These are phyloP conservation scores for Coemansia sp. DNA, from an alignment of 192 early-diverging fungal genomes.

Conservation along the genomic window DNA sequence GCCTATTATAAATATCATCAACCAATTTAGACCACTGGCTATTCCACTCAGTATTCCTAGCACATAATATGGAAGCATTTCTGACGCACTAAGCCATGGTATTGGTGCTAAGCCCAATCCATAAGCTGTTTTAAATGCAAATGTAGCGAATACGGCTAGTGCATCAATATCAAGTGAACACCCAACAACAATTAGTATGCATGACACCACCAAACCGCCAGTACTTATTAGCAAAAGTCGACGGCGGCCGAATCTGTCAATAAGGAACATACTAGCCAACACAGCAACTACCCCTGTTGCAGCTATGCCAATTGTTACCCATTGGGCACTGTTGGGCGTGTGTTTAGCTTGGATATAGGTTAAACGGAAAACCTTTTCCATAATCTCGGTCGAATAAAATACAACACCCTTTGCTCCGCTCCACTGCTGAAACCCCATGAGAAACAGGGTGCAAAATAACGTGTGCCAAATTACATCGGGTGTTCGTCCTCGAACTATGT, in stretches of 20 bases:
- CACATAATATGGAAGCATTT: slow-evolving; percentile 72
- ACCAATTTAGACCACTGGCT: slow-evolving; percentile 75
- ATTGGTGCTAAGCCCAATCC: slow-evolving; percentile 76
- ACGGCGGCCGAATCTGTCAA: slow-evolving; percentile 71
- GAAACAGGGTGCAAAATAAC: slow-evolving; percentile 60
- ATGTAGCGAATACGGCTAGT: slow-evolving; percentile 58
- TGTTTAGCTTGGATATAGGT: slow-evolving; percentile 36
- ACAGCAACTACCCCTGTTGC: slow-evolving; percentile 36
- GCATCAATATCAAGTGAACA: slow-evolving; percentile 30
- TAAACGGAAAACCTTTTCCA: slow-evolving; percentile 56
- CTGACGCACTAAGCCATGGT: slow-evolving; percentile 76
- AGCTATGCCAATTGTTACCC: slow-evolving; percentile 44
- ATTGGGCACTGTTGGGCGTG: slow-evolving; percentile 44
- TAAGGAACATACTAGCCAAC: slow-evolving; percentile 43
- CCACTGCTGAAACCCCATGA: slow-evolving; percentile 79
- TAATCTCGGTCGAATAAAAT: slow-evolving; percentile 79
- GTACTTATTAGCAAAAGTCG: slow-evolving; percentile 62
- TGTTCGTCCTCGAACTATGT: slow-evolving; percentile 46
- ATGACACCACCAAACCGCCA: slow-evolving; percentile 56
- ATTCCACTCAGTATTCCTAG: slow-evolving; percentile 65
- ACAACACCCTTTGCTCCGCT: slow-evolving; percentile 79
- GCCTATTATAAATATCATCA: slow-evolving; percentile 57
- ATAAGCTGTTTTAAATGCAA: slow-evolving; percentile 68
- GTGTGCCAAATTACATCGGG: slow-evolving; percentile 56
- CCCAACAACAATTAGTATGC: slow-evolving; percentile 61